Conservation (phyloP, 2,329 filamentous ascomycete species). For the Penicillium sp. region DNA sequence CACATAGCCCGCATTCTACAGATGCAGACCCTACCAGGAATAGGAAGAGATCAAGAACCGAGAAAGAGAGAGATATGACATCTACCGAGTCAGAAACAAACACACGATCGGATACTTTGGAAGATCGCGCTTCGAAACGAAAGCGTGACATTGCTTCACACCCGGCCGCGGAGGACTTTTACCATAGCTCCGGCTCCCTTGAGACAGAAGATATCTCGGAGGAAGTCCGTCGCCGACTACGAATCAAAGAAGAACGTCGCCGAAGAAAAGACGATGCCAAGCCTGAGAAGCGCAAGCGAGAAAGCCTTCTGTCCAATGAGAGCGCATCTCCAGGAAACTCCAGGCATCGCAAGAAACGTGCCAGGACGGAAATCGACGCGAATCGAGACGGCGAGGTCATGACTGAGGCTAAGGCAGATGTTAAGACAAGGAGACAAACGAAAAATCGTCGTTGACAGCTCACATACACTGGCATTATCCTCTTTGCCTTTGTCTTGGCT, state of each 20-base stretch:
- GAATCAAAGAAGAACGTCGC: slow-evolving; percentile 41
- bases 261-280: slow-evolving; percentile 27
- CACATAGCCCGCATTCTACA: slow-evolving; percentile 5
- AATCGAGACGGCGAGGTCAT: slow-evolving; percentile 4
- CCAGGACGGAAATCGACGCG: slow-evolving; percentile 4
- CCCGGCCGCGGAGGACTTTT: slow-evolving; percentile 24
- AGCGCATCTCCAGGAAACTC: slow-evolving; percentile 15
- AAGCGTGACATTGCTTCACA: slow-evolving; percentile 7
- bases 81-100: slow-evolving; percentile 1
- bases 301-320: slow-evolving; percentile 32
- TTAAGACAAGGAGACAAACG: slow-evolving; percentile 5
- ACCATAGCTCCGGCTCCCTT: slow-evolving; percentile 23
- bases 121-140: slow-evolving; percentile 15
- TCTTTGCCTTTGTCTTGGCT: not conserved
- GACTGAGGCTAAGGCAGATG: not conserved
- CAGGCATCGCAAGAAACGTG: slow-evolving; percentile 24
- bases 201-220: slow-evolving; percentile 45
- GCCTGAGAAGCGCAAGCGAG: slow-evolving; percentile 39
- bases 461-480: not conserved
- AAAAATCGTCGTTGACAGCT: not conserved
- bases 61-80: slow-evolving; percentile 3
- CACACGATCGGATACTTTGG: not conserved
- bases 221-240: slow-evolving; percentile 44
- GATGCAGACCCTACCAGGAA: slow-evolving; percentile 11
- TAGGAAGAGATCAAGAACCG: slow-evolving; percentile 13